These are phyloP conservation scores for Ploettnerulaceae sp. DNA, from an alignment of 2,329 filamentous ascomycete species.

Conservation along the genomic window DNA sequence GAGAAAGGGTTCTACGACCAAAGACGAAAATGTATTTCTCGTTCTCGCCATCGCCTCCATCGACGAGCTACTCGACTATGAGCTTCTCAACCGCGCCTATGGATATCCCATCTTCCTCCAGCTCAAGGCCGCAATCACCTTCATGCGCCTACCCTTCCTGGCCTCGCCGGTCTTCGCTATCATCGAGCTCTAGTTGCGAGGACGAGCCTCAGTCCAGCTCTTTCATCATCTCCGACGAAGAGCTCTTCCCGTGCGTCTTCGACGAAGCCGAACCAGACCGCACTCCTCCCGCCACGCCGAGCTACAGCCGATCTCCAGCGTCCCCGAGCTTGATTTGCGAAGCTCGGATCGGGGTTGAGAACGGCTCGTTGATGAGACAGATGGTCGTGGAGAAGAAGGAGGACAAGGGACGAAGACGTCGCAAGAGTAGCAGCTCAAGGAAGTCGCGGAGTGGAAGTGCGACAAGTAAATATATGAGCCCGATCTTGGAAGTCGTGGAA, in stretches of 20 bases:
- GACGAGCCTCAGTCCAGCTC: slow-evolving; percentile 21
- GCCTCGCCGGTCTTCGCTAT: slow-evolving; percentile 50
- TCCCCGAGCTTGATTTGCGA: slow-evolving; percentile 22
- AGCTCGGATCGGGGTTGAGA: slow-evolving; percentile 24
- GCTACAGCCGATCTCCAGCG: slow-evolving; percentile 23
- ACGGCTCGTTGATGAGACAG: slow-evolving; percentile 29
- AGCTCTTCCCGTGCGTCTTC: slow-evolving; percentile 49
- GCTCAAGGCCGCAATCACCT: slow-evolving; percentile 24
- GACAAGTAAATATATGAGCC: slow-evolving; percentile 51
- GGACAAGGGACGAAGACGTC: slow-evolving; percentile 24
- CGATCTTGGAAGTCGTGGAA: slow-evolving; percentile 48
- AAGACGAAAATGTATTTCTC: slow-evolving; percentile 28
- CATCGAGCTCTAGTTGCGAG: slow-evolving; percentile 22
- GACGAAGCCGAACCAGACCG: slow-evolving; percentile 45
- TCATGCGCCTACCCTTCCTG: slow-evolving; percentile 54
- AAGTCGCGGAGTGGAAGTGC: slow-evolving; percentile 30
- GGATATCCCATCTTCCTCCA: slow-evolving; percentile 27
- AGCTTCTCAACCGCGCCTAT: slow-evolving; percentile 27
- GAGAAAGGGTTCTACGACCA: not conserved
- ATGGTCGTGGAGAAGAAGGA: slow-evolving; percentile 30
- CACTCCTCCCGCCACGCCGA: slow-evolving; percentile 36
- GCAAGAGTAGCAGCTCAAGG: slow-evolving; percentile 27
- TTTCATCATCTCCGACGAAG: slow-evolving; percentile 53
- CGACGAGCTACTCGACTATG: too few relatives aligned
- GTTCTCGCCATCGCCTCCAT: slow-evolving; percentile 26